These are phyloP conservation scores for Coniochaeta sp. DNA, from an alignment of 2,329 filamentous ascomycete species.

Conservation along the genomic window DNA sequence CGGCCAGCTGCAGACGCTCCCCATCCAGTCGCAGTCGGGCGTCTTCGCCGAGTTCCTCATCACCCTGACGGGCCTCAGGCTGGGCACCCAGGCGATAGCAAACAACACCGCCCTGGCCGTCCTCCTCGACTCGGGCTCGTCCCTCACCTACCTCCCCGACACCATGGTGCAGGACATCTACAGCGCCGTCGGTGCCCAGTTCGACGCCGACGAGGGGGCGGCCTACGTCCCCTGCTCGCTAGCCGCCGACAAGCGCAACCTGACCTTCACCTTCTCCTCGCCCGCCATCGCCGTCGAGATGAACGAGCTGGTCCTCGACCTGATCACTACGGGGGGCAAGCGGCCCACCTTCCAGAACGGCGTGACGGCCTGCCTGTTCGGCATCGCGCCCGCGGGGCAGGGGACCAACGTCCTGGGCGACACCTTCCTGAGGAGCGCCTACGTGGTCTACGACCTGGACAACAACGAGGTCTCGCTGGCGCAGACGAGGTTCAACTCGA, in stretches of 20 bases:
- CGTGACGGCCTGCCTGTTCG: conserved; percentile 55
- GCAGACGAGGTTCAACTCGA: conserved; percentile 55
- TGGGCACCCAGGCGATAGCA: conserved; percentile 34
- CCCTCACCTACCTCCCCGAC: conserved; percentile 59
- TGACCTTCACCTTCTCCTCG: conserved; percentile 48
- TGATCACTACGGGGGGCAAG: conserved; percentile 36
- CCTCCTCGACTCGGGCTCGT: conserved; percentile 64
- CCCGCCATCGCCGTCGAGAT: conserved; percentile 48
- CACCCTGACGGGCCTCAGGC: conserved; percentile 53
- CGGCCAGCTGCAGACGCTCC: conserved; percentile 57
- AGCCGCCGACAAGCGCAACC: conserved; percentile 26
- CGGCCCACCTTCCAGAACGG: conserved; percentile 46
- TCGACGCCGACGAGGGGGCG: conserved; percentile 40
- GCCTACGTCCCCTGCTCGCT: conserved; percentile 57
- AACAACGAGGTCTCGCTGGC: conserved; percentile 67
- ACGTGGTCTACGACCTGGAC: conserved; percentile 66
- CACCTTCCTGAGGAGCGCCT: conserved; percentile 67
- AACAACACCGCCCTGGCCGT: conserved; percentile 46
- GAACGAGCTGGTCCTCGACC: conserved; percentile 51
- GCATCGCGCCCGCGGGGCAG: conserved; percentile 50
- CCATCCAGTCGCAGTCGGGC: conserved; percentile 49
- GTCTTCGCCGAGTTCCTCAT: conserved; percentile 58
- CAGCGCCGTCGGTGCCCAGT: conserved; percentile 50
- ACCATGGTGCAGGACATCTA: conserved; percentile 46
- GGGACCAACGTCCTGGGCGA: conserved; percentile 61